A percentile compares a stretch with the other conserved stretches of the same genome.
phyloP scores from a whole-genome alignment of 1,284 basidiomycete species.

The Agroathelia rolfsii region DNA sequence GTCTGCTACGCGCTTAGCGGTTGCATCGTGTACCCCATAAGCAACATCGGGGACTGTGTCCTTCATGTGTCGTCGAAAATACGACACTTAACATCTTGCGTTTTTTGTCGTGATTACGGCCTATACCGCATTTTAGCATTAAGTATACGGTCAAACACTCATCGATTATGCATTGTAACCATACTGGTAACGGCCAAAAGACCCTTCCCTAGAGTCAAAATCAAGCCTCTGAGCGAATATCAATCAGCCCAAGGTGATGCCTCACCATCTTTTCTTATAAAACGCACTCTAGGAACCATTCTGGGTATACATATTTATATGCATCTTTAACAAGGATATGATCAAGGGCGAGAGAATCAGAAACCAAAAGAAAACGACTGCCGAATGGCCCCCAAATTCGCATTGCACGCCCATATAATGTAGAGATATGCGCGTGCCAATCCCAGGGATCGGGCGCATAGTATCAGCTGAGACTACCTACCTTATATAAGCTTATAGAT shows the following conservation, averaged over 20 bases:
- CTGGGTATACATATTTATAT: constrained; percentile 22
- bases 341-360: constrained; percentile 30
- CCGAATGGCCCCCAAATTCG: constrained; percentile 26
- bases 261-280: no score
- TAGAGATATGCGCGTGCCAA: constrained; percentile 12
- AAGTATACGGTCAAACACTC: no score
- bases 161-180: no score
- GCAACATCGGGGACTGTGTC: constrained; percentile 29
- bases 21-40: constrained; percentile 20
- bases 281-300: constrained; percentile 25
- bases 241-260: no score
- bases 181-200: no score
- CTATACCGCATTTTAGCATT: no score
- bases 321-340: constrained; percentile 30
- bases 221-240: no score
- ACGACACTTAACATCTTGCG: constrained; percentile 38
- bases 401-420: constrained; percentile 22
- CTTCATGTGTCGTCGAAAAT: constrained; percentile 36
- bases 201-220: no score
- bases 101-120: constrained; percentile 31
- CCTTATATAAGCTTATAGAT: no score
- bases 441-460: constrained; percentile 9
- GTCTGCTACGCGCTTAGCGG: constrained; percentile 7
- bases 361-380: constrained; percentile 18
- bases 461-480: constrained; percentile 8